Base-by-base conservation (phyloP, 2,329 filamentous ascomycete species). In the Fusarium siculi region DNA sequence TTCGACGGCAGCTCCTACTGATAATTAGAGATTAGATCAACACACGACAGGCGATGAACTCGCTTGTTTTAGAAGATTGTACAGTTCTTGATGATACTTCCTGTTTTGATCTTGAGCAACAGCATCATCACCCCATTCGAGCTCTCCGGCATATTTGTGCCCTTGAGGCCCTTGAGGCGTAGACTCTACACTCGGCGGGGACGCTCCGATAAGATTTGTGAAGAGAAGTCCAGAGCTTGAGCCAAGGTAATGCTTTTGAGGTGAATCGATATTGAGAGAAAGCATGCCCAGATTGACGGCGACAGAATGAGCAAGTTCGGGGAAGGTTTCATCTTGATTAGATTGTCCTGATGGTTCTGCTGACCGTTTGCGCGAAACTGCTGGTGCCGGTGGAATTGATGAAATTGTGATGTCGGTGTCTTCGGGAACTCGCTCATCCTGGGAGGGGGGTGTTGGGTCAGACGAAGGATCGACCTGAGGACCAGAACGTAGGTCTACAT, bases 261-360 rank as follows among this genome's bases (percentile, higher is more conserved):
- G 47, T 1, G 30, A 34, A 56, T 84, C 81, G 0, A 81, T 81
- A 52, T 82, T 81, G 16, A 83, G 75, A 5, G 81, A 81, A 14
- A 83, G 70, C 74, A 82, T 79, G 0, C 81, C 81, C 2, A 83
- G 65, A 32, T 82, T 79, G 25, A 81, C 74, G 2, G 81, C 79
- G 21, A 82, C 79, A 0, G 81, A 72, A 55, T 76, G 74, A 1
- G 76, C 74, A 4, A 57, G 50, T 37, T 76, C 72, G 3, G 67
- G 62, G 16, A 74, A 72, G 2, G 68, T 70, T 14, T 76, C 73
- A 28, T 73, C 60, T 6, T 59, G 30, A 23, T 50, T 37, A 57
- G 69, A 9, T 7, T 50, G 32, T 36, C 39, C 37, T 15, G 60
- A 46, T 5, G 61, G 47, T 10, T 69, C 64, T 50, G 81, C 81